phyloP scores from a whole-genome alignment of 2,329 filamentous ascomycete genomes.

The Verticillium dahliae region DNA sequence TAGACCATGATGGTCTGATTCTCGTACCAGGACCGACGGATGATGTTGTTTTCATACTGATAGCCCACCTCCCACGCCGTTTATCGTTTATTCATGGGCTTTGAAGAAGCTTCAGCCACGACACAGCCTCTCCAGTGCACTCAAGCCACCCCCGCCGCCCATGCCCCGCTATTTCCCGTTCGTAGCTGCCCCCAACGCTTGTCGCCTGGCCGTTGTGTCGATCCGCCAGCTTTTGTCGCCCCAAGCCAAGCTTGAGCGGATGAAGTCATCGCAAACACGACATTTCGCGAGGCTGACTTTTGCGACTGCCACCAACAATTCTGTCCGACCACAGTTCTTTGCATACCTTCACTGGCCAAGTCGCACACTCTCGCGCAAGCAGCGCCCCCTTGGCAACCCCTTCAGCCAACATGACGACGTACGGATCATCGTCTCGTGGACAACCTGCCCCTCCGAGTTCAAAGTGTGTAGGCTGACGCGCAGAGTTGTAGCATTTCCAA shows the following conservation, averaged over 20 bases:
- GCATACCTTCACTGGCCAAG: not conserved
- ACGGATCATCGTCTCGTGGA: slow-evolving; percentile 4
- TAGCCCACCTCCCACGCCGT: no score
- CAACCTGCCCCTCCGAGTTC: not conserved
- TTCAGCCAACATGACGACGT: slow-evolving; percentile 18
- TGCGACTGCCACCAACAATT: not conserved
- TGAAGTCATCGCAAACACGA: not conserved
- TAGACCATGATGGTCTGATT: no score
- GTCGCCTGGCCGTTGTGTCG: not conserved
- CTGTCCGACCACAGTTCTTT: not conserved
- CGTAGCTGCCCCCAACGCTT: not conserved
- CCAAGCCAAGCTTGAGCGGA: not conserved
- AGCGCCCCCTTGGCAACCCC: not conserved
- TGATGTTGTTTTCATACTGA: not conserved
- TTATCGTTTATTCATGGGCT: no score
- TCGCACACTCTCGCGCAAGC: not conserved
- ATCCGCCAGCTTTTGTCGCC: not conserved
- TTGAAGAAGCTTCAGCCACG: not conserved
- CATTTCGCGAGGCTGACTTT: not conserved
- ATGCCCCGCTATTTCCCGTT: not conserved
- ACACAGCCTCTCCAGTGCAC: not conserved
- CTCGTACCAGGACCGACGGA: no score
- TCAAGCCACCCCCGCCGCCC: not conserved
- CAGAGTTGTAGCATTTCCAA: slow-evolving; percentile 32
- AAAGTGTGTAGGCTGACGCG: not conserved